Conservation (phyloP, 2,329 filamentous ascomycete genomes). For the Fusarium nisikadoi region DNA sequence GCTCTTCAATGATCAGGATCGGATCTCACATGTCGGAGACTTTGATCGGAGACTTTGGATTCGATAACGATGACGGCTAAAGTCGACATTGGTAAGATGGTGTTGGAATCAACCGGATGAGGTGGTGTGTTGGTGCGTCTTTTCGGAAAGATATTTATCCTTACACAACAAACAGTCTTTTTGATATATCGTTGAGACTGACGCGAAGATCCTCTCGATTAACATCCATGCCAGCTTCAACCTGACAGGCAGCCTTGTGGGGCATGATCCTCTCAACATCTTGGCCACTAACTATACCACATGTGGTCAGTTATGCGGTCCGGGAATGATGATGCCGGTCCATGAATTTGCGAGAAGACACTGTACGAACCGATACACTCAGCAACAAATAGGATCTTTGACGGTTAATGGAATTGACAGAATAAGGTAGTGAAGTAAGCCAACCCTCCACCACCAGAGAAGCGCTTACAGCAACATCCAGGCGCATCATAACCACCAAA, state of each 20-base stretch:
- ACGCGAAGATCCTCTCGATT: background rate
- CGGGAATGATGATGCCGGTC: conserved; percentile 7
- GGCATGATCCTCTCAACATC: background rate
- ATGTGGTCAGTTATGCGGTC: conserved; percentile 12
- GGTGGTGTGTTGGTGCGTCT: too few relatives aligned
- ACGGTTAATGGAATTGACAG: background rate
- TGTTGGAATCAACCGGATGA: background rate
- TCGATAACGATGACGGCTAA: background rate
- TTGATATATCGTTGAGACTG: background rate
- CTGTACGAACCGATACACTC: background rate
- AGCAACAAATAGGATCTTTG: background rate
- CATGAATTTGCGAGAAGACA: background rate
- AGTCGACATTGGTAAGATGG: background rate
- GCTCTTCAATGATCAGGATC: background rate
- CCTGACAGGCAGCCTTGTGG: conserved; percentile 5
- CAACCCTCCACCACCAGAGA: background rate
- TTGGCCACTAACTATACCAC: conserved; percentile 7
- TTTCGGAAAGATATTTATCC: background rate
- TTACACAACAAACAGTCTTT: background rate
- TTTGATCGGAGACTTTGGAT: background rate
- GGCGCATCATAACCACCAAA: background rate
- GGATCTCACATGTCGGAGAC: conserved; percentile 9
- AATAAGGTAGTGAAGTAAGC: background rate
- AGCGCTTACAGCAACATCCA: background rate
- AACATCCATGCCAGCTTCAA: background rate